Base-by-base conservation (phyloP, 176 grass and related monocot species). In the Avena sativa region DNA sequence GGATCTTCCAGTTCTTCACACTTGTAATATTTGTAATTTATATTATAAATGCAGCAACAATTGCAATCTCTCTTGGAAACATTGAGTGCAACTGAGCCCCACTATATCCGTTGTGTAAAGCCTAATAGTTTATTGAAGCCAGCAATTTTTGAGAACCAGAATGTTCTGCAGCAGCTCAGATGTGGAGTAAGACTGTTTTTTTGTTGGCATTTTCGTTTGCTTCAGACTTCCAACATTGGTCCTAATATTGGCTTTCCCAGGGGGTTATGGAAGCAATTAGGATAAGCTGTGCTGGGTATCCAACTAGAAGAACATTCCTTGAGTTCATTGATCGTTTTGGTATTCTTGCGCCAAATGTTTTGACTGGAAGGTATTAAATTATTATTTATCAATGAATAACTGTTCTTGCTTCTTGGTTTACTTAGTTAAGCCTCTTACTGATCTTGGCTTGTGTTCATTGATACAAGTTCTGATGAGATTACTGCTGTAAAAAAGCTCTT, bases 181-280 rank as follows among this genome's bases (percentile, higher is more conserved):
- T 98, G 96, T 21, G 96, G 96, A 86, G 96, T 98, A 96, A 92
- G 96, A 83, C 86, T 79, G 80, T 87, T 4, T 75, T 50, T 12
- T 38, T 87, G 53, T 78, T 82, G 65, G 26, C 85, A 52, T 58
- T 76, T 58, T n/a, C 15, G 20, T 59, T 83, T 36, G 17, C 55
- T 74, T 90, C 25, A 26, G 59, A 73, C 16, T 56, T 86, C 47
- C 63, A 89, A 67, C n/a, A 50, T 76, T 60, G 83, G 79, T 93
- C 48, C 83, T 56, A 85, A 82, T 79, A 49, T 51, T 83, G 47
- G 25, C 28, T 81, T 76, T 25, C 80, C 91, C 88, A 98, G 96
- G 96, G 96, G 79, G 96, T 98, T 70, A 90, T 98, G 96, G 96
- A 98, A 86, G 96, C 96, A 53, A 98, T 98, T 89, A 92, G 96